Base-by-base conservation (phyloP, 2,329 filamentous ascomycete species). In the Epichloe aotearoae region DNA sequence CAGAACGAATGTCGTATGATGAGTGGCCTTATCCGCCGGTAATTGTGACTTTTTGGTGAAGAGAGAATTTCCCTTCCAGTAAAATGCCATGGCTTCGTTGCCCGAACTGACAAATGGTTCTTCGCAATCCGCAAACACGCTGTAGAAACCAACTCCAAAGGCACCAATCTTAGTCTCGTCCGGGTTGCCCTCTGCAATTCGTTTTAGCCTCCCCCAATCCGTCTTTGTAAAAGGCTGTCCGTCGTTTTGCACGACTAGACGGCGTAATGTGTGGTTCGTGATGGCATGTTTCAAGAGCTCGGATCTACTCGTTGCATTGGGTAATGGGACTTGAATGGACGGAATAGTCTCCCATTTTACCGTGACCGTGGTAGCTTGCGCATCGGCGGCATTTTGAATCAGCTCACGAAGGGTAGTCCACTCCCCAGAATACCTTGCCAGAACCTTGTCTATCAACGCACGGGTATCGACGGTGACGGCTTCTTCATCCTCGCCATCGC, bases 141-240 rank as follows among this genome's bases (percentile, higher is more conserved):
- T 95, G 74, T 98, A 98, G 71, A 98, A 98, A 2, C 93, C 93
- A 34, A 98, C 93, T 57, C 93, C 93, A 65, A 98, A 98, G 3
- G 93, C 94, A 50, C 93, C 93, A 60, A 98, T 98, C 73, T 98
- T 98, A 45, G 90, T 97, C 70, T 98, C 93, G 66, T 98, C 93
- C 0, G 93, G 93, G 62, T 98, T 98, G 45, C 93, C 94, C 66
- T 98, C 93, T n/a, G 93, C 94, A 55, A 98, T 98, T 54, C 91
- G 83, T 73, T 97, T 97, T 56, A 98, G 66, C 50, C 93, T 80
- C 44, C 83, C 82, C 93, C 93, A 98, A 67, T 98, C 93, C 17
- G 89, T 94, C 59, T 85, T 79, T 48, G 82, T 85, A 62, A 98
- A 98, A 0, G 88, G 78, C 56, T 88, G 79, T 37, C 93, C 93